Conservation (phyloP, 2,329 filamentous ascomycete genomes). For the Phialemoniopsis sp. region DNA sequence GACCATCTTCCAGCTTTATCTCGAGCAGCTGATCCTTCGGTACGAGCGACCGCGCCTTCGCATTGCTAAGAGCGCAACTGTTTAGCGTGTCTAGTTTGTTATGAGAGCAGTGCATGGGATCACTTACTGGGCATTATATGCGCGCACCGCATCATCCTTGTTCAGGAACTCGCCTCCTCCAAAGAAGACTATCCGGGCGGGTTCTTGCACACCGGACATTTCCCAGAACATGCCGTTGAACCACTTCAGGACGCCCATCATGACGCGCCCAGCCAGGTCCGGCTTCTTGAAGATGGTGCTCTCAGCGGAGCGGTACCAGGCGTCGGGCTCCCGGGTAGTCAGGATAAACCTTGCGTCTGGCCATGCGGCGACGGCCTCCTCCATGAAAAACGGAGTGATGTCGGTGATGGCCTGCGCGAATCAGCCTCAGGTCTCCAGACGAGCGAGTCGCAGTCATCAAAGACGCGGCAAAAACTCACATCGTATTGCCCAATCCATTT, state of each 20-base stretch:
- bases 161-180: neutral
- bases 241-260: constrained; percentile 17
- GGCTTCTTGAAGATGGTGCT: neutral
- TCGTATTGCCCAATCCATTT: constrained; percentile 17
- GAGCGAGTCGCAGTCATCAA: too few relatives aligned
- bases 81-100: neutral
- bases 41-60: constrained; percentile 15
- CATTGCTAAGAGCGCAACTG: constrained; percentile 10
- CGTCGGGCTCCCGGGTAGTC: constrained; percentile 25
- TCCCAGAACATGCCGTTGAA: constrained; percentile 12
- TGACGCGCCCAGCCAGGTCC: constrained; percentile 7
- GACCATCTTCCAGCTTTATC: constrained; percentile 25
- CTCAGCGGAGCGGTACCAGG: constrained; percentile 21
- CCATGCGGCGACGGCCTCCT: constrained; percentile 17
- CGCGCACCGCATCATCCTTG: neutral
- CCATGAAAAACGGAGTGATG: constrained; percentile 23
- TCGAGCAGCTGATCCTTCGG: constrained; percentile 21
- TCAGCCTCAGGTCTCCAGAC: neutral
- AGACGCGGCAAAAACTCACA: too few relatives aligned
- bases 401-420: constrained; percentile 13
- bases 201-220: neutral
- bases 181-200: neutral
- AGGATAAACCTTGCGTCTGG: constrained; percentile 30
- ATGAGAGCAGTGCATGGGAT: neutral
- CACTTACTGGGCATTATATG: constrained; percentile 1